Evolutionary conservation across 305 asterid genomes (phyloP).

Genomic region (Coffea humblotiana): DNA sequence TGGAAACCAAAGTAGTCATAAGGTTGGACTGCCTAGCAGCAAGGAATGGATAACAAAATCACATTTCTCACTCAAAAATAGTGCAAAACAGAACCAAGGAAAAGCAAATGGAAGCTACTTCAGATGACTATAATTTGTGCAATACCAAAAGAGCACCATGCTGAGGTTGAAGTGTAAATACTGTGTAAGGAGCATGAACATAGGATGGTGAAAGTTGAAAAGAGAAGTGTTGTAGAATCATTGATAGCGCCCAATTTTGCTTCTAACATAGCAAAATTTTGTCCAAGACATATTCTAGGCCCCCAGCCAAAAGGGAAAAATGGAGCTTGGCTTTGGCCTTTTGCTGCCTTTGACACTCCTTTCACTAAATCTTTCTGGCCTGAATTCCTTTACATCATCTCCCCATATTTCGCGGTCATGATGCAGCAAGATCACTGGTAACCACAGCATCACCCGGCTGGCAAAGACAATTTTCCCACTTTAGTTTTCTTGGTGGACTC

Average conservation of each 20-base stretch:
- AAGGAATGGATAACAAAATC: no score
- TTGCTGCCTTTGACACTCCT: conserved; percentile 42
- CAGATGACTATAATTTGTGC: no score
- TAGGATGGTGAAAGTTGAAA: conserved; percentile 51
- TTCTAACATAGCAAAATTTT: conserved; percentile 42
- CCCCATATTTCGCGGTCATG: conserved; percentile 55
- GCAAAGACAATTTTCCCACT: conserved; percentile 36
- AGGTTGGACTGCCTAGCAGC: no score
- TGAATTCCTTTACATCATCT: conserved; percentile 50
- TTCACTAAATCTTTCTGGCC: conserved; percentile 48
- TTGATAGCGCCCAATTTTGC: conserved; percentile 51
- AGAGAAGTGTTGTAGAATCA: conserved; percentile 40
- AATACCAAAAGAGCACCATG: conserved; percentile 35
- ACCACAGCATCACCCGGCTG: conserved; percentile 42
- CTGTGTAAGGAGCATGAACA: conserved; percentile 40
- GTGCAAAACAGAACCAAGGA: no score
- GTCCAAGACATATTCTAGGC: conserved; percentile 53
- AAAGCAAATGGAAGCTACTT: no score
- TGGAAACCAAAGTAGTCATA: no score
- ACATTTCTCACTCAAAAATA: no score
- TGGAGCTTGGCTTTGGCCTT: conserved; percentile 14
- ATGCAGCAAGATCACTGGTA: conserved; percentile 39
- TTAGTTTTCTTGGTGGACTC: conserved; percentile 30
- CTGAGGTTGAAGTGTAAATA: conserved; percentile 48
- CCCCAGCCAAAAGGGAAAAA: conserved; percentile 55